These are phyloP conservation scores for Peronospora tabacina DNA, from an alignment of 352 stramenopile species.

Conservation along the genomic window DNA sequence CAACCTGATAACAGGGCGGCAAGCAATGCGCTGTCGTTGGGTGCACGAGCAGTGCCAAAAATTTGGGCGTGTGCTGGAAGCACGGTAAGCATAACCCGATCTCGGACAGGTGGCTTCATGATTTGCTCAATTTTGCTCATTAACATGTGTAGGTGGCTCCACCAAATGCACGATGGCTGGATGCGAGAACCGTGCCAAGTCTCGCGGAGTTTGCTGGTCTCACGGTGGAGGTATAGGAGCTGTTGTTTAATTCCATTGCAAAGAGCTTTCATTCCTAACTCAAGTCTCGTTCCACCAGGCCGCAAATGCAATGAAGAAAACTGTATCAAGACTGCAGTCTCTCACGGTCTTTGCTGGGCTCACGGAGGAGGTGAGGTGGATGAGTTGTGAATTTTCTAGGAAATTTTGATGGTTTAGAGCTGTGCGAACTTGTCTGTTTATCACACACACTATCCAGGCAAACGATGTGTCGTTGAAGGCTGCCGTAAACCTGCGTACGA, in stretches of 20 bases:
- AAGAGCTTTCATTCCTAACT: not conserved
- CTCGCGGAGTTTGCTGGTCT: conserved; percentile 70
- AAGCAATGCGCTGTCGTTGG: conserved; percentile 54
- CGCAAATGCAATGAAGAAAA: conserved; percentile 54
- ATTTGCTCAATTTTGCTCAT: conserved; percentile 27
- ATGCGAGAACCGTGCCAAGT: conserved; percentile 70
- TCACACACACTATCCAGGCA: conserved; percentile 30
- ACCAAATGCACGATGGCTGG: conserved; percentile 58
- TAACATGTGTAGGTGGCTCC: conserved; percentile 44
- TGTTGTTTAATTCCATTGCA: not conserved
- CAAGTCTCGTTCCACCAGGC: conserved; percentile 13
- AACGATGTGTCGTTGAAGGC: conserved; percentile 60
- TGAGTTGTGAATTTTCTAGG: conserved; percentile 7
- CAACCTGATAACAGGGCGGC: conserved; percentile 44
- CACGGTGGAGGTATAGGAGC: conserved; percentile 48
- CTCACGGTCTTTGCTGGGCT: conserved; percentile 72
- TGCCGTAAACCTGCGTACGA: conserved; percentile 73
- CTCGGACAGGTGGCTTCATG: conserved; percentile 31
- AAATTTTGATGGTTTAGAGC: not conserved
- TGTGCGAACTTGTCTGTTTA: conserved; percentile 1
- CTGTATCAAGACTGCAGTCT: conserved; percentile 69
- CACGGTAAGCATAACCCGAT: conserved; percentile 40
- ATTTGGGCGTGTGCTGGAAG: conserved; percentile 69
- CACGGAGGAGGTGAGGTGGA: conserved; percentile 58
- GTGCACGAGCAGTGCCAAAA: conserved; percentile 71